These are phyloP conservation scores for Nicotiana paniculata DNA, from an alignment of 257 asterid species.

Conservation along the genomic window DNA sequence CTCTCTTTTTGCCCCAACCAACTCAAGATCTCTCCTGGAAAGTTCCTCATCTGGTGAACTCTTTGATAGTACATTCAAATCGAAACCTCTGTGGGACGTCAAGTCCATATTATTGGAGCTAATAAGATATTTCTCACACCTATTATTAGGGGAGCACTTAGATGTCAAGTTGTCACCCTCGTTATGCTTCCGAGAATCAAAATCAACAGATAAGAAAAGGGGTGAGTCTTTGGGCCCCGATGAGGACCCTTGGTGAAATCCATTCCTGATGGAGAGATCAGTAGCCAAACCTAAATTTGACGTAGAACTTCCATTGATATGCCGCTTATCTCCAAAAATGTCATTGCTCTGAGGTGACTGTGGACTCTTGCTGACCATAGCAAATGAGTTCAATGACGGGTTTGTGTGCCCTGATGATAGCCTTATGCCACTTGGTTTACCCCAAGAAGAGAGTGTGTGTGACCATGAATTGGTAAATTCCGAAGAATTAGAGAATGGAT, in stretches of 20 bases:
- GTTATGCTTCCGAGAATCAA: slow-evolving; percentile 31
- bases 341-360: slow-evolving; percentile 24
- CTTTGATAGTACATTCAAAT: slow-evolving; percentile 52
- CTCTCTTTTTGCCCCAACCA: slow-evolving; percentile 31
- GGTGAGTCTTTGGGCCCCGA: slow-evolving; percentile 38
- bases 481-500: slow-evolving; percentile 33
- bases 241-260: slow-evolving; percentile 63
- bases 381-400: slow-evolving; percentile 38
- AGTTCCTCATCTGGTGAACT: slow-evolving; percentile 27
- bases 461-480: slow-evolving; percentile 41
- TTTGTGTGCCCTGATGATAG: slow-evolving; percentile 26
- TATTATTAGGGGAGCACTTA: slow-evolving; percentile 25
- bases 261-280: slow-evolving; percentile 30
- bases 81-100: slow-evolving; percentile 44
- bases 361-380: slow-evolving; percentile 24
- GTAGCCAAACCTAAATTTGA: slow-evolving; percentile 25
- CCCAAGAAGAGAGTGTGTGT: slow-evolving; percentile 49
- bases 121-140: slow-evolving; percentile 25
- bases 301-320: slow-evolving; percentile 26
- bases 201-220: slow-evolving; percentile 20
- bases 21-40: slow-evolving; percentile 19
- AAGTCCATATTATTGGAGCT: slow-evolving; percentile 23
- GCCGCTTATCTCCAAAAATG: slow-evolving; percentile 51
- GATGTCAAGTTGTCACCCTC: slow-evolving; percentile 27
- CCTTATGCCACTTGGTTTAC: slow-evolving; percentile 49